Evolutionary conservation across 2,329 filamentous ascomycete genomes (phyloP), one percentile per base, ranked within the genome.

Genomic region (Penicillium vulpinum): DNA sequence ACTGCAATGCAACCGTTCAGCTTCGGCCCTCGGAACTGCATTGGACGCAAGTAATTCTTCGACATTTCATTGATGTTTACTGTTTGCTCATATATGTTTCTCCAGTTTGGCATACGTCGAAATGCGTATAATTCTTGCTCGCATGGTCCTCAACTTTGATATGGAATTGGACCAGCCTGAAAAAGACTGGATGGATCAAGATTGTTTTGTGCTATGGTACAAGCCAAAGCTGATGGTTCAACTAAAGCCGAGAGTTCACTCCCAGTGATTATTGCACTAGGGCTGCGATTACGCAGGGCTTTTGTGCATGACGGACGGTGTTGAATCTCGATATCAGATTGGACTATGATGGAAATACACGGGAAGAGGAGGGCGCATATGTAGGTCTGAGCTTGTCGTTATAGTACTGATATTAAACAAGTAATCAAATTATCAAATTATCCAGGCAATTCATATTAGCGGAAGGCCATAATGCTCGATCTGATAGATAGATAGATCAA

Each of bases 1-100:
- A 75, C 77, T 0, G 75, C 73, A 2, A 71, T 80, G 47, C 77
- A 82, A 65, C 78, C 81, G 0, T 83, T 84, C 56, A 76, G 75
- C 1, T 54, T 79, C 4, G 80, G 81, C 0, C 77, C 81, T 3
- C 71, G 81, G 2, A 80, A 81, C 51, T 83, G 81, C 55, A 74
- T 83, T 24, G 81, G 62, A 24, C 56, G 58, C 26, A 62, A 63
- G 60, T 63, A 31, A 54, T 56, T 47, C 11, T 9, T 47, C 3
- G 15, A 10, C 1, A 5, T 18, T 2, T 22, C 31, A 1, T 16
- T 0, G 3, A 4, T 33, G 8, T 5, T n/a, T 7, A 15, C 3
- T 15, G 3, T 5, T 22, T 36, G 11, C 45, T 50, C 5, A 55
- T 22, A 9, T 26, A 4, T 22, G 4, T 22, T 5, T 21, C 18